Evolutionary conservation across 805 yeast species (phyloP), one percentile per base, ranked within the genome.

Genomic region (Starmerella roubikii): DNA sequence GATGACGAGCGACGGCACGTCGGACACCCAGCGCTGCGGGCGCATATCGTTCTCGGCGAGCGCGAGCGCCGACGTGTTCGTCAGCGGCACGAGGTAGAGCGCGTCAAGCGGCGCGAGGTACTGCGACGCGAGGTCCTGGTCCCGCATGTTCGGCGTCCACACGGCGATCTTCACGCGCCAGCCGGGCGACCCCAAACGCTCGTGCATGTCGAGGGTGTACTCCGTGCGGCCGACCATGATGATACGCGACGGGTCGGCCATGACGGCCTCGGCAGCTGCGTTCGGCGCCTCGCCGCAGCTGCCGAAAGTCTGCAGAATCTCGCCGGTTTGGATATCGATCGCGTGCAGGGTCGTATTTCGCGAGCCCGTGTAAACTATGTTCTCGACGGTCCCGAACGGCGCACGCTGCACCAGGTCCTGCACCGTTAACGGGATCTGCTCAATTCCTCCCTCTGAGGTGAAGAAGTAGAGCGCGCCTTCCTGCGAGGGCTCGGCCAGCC

Each of bases 71-170:
- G 93, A 72, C 40, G 71, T 74, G 55, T 84, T 93, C 52, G 79
- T 82, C 53, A 83, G 75, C 1, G 96, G 93, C 5, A 88, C 76
- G 45, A 88, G 74, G 48, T 79, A 80, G 3, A 84, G 61, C 26
- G 76, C 75, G 57, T 86, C 97, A 15, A 67, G 55, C 3, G 93
- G 74, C 37, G 46, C 32, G 50, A 39, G 48, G 40, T 50, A 67
- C 59, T 62, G 68, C 17, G 50, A 38, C n/a, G 47, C 49, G 35
- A 72, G 59, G 48, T 72, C 78, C 31, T 61, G 62, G 56, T 88
- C 94, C 37, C 85, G 63, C 47, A 82, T 76, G 56, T 88, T 88
- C 32, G 94, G 93, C 9, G 91, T 93, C 95, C 96, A 91, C 27
- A 78, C 69, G 1, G 93, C 68, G 54, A 79, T 85, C 0, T 86